Evolutionary conservation across 2,329 filamentous ascomycete species (phyloP), one percentile per base, ranked within the genome.

Genomic region (Colletotrichum plurivorum): DNA sequence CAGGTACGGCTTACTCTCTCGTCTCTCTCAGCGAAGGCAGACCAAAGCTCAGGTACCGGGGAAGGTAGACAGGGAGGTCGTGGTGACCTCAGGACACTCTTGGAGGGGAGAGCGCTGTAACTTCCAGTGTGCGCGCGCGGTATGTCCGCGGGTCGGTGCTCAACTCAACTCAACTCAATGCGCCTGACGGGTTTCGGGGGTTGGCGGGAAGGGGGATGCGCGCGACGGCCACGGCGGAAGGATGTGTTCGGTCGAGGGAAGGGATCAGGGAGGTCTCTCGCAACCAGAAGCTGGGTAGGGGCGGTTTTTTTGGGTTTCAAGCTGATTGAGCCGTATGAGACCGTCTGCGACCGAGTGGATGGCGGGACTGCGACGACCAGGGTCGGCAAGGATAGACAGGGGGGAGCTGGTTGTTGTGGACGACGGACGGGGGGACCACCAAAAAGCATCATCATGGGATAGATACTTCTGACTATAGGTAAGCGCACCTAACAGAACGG

Each of bases 131-230:
- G 31, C 12, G 57, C 20, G 45, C 43, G 54, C 41, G 66, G 63
- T 69, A 53, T 59, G 57, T 57, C 53, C 51, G 31, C 52, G 53
- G 64, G 63, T 70, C 67, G 48, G 57, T 70, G 63, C 64, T 70
- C 58, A 70, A 68, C 67, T 67, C 53, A 68, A 68, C 64, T 70
- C 58, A 70, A 68, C 67, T 67, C 58, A 68, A 68, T 68, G 67
- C 64, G 67, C 67, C 67, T 70, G 67, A 43, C 64, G 63, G 63
- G 67, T 68, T 70, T 70, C 57, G 67, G 62, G 54, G 53, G 27
- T 8, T 52, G 52, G 49, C 49, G 59, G 59, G 64, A 57, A 61
- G 41, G 64, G 48, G 46, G 39, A 18, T 36, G 63, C n/a, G n/a
- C n/a, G n/a, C 16, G n/a, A 49, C 20, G 10, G 18, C 31, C 22